Evolutionary conservation across 1,139 yeast species (phyloP).

Genomic region (Suhomyces bokatorum): DNA sequence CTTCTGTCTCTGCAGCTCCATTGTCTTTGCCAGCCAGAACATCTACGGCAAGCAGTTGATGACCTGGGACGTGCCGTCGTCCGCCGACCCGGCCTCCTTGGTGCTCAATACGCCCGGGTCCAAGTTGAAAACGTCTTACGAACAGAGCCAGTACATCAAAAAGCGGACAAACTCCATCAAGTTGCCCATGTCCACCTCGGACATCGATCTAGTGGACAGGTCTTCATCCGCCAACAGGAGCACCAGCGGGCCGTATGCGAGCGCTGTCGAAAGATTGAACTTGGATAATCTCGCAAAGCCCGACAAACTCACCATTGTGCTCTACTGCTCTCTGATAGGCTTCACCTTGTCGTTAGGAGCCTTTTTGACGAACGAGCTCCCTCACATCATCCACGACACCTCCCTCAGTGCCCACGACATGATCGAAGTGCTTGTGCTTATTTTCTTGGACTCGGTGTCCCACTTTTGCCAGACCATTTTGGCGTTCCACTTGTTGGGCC

Average conservation of each 20-base stretch:
- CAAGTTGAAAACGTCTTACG: background rate
- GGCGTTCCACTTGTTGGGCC: slow-evolving; percentile 40
- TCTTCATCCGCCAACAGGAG: slow-evolving; percentile 17
- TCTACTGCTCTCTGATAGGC: slow-evolving; percentile 40
- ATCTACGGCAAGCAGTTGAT: slow-evolving; percentile 45
- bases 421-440: slow-evolving; percentile 22
- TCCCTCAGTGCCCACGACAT: slow-evolving; percentile 7
- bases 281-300: slow-evolving; percentile 30
- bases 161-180: slow-evolving; percentile 29
- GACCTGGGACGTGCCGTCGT: slow-evolving; percentile 31
- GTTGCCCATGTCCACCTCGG: slow-evolving; percentile 39
- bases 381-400: slow-evolving; percentile 12
- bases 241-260: slow-evolving; percentile 27
- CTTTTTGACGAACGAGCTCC: slow-evolving; percentile 34
- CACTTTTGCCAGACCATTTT: slow-evolving; percentile 40
- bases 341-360: slow-evolving; percentile 33
- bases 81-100: slow-evolving; percentile 28
- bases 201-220: slow-evolving; percentile 29
- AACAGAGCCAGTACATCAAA: slow-evolving; percentile 15
- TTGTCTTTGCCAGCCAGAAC: slow-evolving; percentile 43
- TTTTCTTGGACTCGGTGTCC: slow-evolving; percentile 34
- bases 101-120: slow-evolving; percentile 22
- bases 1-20: slow-evolving; percentile 33
- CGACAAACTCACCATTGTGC: slow-evolving; percentile 40
- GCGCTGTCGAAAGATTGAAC: slow-evolving; percentile 19